Base-by-base conservation (phyloP, 345 rosid species). In the Capsella bursapastoris region DNA sequence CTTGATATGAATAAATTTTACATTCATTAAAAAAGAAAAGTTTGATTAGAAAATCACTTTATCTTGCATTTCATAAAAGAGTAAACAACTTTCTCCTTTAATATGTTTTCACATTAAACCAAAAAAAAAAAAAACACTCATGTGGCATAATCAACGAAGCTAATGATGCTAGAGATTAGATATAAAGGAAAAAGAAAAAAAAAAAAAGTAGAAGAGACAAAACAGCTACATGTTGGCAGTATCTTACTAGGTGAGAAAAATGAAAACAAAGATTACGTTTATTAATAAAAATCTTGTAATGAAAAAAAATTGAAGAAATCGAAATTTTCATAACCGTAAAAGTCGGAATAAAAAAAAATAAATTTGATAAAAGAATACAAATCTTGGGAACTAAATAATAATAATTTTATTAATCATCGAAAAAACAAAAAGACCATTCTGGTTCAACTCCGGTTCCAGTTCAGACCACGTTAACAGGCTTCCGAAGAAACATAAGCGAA, bases 401-500 rank as follows among this genome's bases (percentile, higher is more conserved):
- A 27, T 22, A 22, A 22, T 22, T 25, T 65, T 74, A 74, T 65
- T 57, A 32, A 51, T 31, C 0, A n/a, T 58, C 1, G 35, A 22
- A 50, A 58, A 48, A 70, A 14, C 4, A 66, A 58, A 48, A 13
- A 8, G 15, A 13, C 57, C 40, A 38, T 22, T 56, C 48, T 6
- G 14, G 40, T 53, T 53, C 6, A 5, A 6, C 25, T 61, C 37
- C 51, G 22, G 32, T 44, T 28, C 53, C 53, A 40, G 16, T 22
- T 71, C 68, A 78, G 63, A 71, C 73, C 51, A 88, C 97, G 79
- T 93, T 89, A 13, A 93, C 85, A 10, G 96, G 94, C 48, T 91
- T 85, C 86, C 96, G 87, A 9, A 93, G 91, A 79, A 93, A 93
- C 91, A 88, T 86, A 48, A 91, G 90, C 3, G 98, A 91, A 12